Conservation (phyloP, 805 yeast genomes). For the Ascoidea asiatica region DNA sequence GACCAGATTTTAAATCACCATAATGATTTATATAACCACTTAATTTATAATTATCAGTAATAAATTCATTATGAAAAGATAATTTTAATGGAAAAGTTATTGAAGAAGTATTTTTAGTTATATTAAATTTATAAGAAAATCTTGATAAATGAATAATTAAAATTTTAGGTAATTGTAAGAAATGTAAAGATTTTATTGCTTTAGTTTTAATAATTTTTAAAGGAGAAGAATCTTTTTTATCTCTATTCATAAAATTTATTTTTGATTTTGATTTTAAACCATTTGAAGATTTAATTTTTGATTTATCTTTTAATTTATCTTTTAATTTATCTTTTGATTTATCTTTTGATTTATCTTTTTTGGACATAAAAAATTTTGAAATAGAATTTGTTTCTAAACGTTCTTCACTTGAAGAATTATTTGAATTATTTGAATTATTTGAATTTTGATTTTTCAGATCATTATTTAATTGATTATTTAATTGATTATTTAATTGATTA, state of each 20-base stretch:
- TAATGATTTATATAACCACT: conserved; percentile 57
- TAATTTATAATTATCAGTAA: conserved; percentile 37
- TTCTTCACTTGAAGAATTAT: too few species aligned
- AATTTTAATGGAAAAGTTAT: conserved; percentile 48
- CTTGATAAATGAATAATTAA: conserved; percentile 78
- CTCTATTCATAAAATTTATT: too few species aligned
- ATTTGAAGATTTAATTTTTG: not conserved
- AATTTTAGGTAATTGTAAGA: conserved; percentile 69
- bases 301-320: conserved; percentile 2
- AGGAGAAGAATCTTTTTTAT: not conserved
- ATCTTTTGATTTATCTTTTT: conserved; percentile 6
- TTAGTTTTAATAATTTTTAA: conserved; percentile 5
- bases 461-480: not conserved
- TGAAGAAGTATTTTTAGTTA: conserved; percentile 36
- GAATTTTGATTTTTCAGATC: too few species aligned
- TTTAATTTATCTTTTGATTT: conserved; percentile 1
- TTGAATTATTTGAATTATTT: too few species aligned
- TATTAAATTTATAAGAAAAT: conserved; percentile 39
- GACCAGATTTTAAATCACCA: conserved; percentile 63
- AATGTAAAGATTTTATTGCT: conserved; percentile 58
- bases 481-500: not conserved
- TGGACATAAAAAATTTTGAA: conserved; percentile 1
- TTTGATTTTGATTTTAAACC: too few species aligned
- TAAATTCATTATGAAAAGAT: conserved; percentile 22
- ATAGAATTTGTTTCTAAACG: too few species aligned